Percentiles rank a stretch among this genome's conserved stretches.
phyloP scores from a whole-genome alignment of 345 rosid species.

The Eutrema yunnanense region DNA sequence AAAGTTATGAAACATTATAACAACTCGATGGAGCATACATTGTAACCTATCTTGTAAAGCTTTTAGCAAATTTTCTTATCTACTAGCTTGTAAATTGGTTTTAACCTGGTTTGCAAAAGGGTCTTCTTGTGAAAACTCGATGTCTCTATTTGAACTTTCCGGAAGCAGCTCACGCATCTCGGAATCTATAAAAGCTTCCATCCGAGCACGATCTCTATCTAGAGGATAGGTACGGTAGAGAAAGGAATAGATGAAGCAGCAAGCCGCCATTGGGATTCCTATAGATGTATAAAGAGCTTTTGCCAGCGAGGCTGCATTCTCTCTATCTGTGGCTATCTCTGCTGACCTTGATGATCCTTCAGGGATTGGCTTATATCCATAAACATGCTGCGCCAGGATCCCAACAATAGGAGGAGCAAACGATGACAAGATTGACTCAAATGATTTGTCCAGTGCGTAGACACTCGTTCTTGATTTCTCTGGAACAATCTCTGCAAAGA shows the following conservation, averaged over 20 bases:
- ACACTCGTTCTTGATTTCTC: slow-evolving; percentile 76
- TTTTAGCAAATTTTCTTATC: not conserved
- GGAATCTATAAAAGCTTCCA: slow-evolving; percentile 68
- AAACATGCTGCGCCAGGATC: slow-evolving; percentile 70
- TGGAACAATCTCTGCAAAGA: slow-evolving; percentile 89
- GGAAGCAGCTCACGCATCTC: slow-evolving; percentile 59
- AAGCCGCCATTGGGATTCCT: slow-evolving; percentile 69
- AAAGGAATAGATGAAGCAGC: slow-evolving; percentile 71
- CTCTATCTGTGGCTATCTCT: slow-evolving; percentile 60
- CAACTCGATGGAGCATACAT: not conserved
- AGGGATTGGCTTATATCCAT: slow-evolving; percentile 67
- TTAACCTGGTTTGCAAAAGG: not conserved
- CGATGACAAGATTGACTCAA: slow-evolving; percentile 73
- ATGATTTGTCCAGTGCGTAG: slow-evolving; percentile 72
- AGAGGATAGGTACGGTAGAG: slow-evolving; percentile 73
- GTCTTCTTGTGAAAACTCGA: slow-evolving; percentile 14
- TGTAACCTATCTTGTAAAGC: not conserved
- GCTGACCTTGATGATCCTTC: slow-evolving; percentile 37
- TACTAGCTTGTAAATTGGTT: not conserved
- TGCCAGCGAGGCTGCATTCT: slow-evolving; percentile 68
- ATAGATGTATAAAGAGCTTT: slow-evolving; percentile 76
- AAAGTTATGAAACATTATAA: not conserved
- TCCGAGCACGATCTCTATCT: slow-evolving; percentile 68
- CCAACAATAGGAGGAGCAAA: slow-evolving; percentile 91
- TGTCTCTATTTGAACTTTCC: slow-evolving; percentile 14